Base-by-base conservation (phyloP, 2,329 filamentous ascomycete species). In the Simplicillium aogashimaense region DNA sequence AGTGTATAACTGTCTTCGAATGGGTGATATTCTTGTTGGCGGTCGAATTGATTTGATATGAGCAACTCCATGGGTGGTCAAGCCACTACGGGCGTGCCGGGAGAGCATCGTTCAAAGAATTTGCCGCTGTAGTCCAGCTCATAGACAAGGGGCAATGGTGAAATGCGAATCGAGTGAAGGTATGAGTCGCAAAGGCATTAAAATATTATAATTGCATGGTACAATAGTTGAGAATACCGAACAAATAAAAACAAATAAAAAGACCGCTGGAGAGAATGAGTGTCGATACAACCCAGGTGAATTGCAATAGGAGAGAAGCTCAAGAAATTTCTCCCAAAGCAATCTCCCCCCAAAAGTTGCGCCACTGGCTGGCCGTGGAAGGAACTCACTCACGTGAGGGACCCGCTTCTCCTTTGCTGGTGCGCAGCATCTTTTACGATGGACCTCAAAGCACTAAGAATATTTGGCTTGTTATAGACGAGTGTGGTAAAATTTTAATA, bases 41-140 rank as follows among this genome's bases (percentile, higher is more conserved):
- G 39, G 16, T 39, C 47, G 44, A 41, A 46, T 46, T 35, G 49
- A 42, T 18, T 47, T 41, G 36, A 48, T 28, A 25, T 42, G 28
- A 28, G 50, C 38, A 10, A 43, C 43, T 18, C 49, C 49, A 15
- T 50, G 55, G 31, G 53, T 45, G 29, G 50, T 47, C 13, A 56
- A 45, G 41, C 55, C 46, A 47, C 54, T 51, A 43, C 54, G 48
- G 28, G 57, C 53, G 34, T 60, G 59, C 44, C 57, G 55, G 29
- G 59, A 47, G 39, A 65, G 55, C 61, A 65, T 64, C 41, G 42
- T 56, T 52, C 16, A 25, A 36, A 36, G 35, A 18, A 35, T 30
- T 32, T 35, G 20, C 17, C 16, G 32, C 15, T 13, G 30, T 29
- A 14, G 36, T 17, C 29, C 12, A 37, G 36, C 28, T 14, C 34